Evolutionary conservation across 2,329 filamentous ascomycete genomes (phyloP).

Genomic region (Colletotrichum sp.): DNA sequence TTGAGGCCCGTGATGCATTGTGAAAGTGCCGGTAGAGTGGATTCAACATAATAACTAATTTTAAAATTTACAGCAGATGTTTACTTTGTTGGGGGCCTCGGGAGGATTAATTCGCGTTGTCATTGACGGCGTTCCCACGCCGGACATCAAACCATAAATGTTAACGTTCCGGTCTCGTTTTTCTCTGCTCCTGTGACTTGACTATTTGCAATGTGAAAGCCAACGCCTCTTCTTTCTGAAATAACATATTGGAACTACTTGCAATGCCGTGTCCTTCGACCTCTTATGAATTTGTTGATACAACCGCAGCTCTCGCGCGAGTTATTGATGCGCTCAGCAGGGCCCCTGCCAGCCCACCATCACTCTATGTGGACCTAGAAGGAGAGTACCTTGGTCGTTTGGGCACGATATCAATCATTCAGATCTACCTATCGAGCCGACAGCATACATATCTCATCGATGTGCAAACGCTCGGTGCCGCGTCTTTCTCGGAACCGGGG

Average conservation of each 20-base stretch:
- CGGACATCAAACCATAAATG: neutral
- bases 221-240: neutral
- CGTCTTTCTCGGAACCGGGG: constrained; percentile 30
- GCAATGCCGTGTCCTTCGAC: neutral
- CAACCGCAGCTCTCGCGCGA: constrained; percentile 8
- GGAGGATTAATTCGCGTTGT: neutral
- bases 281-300: constrained; percentile 11
- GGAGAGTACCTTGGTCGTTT: constrained; percentile 46
- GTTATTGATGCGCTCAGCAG: constrained; percentile 25
- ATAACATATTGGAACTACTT: neutral
- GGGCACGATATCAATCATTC: constrained; percentile 50
- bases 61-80: neutral
- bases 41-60: neutral
- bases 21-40: neutral
- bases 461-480: constrained; percentile 37
- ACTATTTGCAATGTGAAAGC: neutral
- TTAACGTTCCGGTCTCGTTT: neutral
- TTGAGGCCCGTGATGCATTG: neutral
- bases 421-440: constrained; percentile 37
- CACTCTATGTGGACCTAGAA: constrained; percentile 55
- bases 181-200: neutral
- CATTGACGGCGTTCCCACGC: neutral
- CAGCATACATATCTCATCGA: constrained; percentile 48
- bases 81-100: neutral
- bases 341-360: constrained; percentile 28